A percentile compares a stretch with the other conserved stretches of the same genome.
phyloP scores from a whole-genome alignment of 2,329 filamentous ascomycete species.

The Myrmaecium sp. region DNA sequence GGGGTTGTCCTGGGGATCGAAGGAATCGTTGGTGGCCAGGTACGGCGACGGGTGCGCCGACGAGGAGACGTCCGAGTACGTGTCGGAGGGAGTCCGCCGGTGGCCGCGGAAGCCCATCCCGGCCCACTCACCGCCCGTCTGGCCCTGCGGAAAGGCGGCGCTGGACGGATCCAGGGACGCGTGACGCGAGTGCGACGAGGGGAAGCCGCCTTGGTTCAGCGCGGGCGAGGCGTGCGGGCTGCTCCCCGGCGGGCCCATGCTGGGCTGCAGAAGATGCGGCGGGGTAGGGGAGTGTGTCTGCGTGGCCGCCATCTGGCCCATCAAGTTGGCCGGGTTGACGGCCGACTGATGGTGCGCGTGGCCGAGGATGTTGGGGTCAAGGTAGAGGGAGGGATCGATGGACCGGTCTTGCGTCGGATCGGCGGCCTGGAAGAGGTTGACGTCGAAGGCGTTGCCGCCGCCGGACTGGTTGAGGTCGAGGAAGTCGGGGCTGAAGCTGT shows the following conservation, averaged over 20 bases:
- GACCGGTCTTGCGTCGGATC: slow-evolving; percentile 37
- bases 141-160: slow-evolving; percentile 38
- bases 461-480: slow-evolving; percentile 13
- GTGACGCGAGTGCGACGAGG: slow-evolving; percentile 41
- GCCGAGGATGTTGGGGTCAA: slow-evolving; percentile 27
- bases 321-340: slow-evolving; percentile 28
- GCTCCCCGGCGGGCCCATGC: slow-evolving; percentile 33
- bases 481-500: slow-evolving; percentile 16
- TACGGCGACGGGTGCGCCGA: slow-evolving; percentile 75
- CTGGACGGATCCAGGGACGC: slow-evolving; percentile 43
- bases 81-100: slow-evolving; percentile 69
- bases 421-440: slow-evolving; percentile 38
- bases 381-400: slow-evolving; percentile 42
- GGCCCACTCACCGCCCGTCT: slow-evolving; percentile 40
- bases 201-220: slow-evolving; percentile 34
- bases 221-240: slow-evolving; percentile 37
- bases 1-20: slow-evolving; percentile 55
- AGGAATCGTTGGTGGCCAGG: slow-evolving; percentile 58
- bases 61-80: slow-evolving; percentile 67
- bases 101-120: slow-evolving; percentile 59
- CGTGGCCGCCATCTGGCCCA: slow-evolving; percentile 36
- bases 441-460: slow-evolving; percentile 11
- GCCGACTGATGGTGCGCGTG: slow-evolving; percentile 23
- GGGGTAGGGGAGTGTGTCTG: slow-evolving; percentile 34
- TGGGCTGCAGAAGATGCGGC: slow-evolving; percentile 38